Evolutionary conservation across 2,329 filamentous ascomycete genomes (phyloP).

Genomic region (Monilinia fructigena): DNA sequence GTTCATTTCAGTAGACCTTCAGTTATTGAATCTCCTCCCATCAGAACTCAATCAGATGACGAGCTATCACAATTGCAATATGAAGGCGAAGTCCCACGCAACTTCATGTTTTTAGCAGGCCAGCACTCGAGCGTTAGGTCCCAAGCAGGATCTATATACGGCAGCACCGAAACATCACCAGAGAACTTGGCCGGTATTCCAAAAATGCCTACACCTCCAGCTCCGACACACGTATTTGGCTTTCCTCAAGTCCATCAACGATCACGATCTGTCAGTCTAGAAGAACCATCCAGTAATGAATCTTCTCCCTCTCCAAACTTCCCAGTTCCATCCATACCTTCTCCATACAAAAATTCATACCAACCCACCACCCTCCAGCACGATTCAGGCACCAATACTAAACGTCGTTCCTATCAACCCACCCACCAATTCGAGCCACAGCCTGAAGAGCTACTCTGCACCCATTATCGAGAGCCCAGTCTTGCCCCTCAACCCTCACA

Average conservation of each 20-base stretch:
- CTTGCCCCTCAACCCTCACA: background rate
- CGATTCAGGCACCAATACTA: background rate
- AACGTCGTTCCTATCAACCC: background rate
- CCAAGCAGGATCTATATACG: constrained; percentile 3
- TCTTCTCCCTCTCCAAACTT: background rate
- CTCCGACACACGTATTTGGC: constrained; percentile 8
- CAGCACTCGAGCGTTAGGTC: constrained; percentile 7
- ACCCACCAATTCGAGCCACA: background rate
- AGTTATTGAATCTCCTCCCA: background rate
- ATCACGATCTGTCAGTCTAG: background rate
- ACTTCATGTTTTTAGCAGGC: constrained; percentile 10
- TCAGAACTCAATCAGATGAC: constrained; percentile 5
- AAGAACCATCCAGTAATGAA: background rate
- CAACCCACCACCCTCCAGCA: background rate
- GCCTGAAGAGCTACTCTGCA: background rate
- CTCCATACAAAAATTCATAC: background rate
- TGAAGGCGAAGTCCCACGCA: constrained; percentile 15
- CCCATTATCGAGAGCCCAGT: background rate
- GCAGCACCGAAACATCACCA: constrained; percentile 10
- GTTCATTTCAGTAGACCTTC: background rate
- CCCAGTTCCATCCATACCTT: background rate
- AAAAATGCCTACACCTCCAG: constrained; percentile 1
- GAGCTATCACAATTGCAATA: background rate
- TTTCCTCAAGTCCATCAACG: background rate
- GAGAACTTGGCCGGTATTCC: background rate